Evolutionary conservation across 2,329 filamentous ascomycete species (phyloP).

Genomic region (Phaeosphaeriaceae sp.): DNA sequence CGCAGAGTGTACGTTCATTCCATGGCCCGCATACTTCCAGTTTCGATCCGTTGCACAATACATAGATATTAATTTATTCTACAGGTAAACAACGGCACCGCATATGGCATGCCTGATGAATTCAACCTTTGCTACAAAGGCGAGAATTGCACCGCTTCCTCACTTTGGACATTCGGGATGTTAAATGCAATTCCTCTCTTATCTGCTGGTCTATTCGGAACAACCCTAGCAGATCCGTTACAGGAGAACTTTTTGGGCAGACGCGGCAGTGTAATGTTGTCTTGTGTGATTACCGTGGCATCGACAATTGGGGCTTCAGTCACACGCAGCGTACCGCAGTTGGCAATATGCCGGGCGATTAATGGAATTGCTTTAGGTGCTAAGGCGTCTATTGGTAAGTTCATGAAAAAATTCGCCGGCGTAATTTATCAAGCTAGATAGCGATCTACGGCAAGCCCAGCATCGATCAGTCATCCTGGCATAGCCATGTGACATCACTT

Average conservation of each 20-base stretch:
- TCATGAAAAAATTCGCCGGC: neutral
- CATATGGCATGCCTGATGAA: constrained; percentile 23
- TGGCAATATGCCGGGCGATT: constrained; percentile 25
- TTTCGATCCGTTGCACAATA: too few relatives aligned
- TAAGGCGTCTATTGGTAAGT: constrained; percentile 25
- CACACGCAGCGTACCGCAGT: constrained; percentile 19
- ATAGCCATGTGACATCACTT: too few relatives aligned
- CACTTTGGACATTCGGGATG: constrained; percentile 30
- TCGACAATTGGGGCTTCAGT: constrained; percentile 29
- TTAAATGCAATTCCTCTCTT: constrained; percentile 28
- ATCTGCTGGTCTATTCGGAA: constrained; percentile 27
- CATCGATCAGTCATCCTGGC: too few relatives aligned
- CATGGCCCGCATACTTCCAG: too few relatives aligned
- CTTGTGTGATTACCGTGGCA: constrained; percentile 22
- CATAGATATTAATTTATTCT: too few relatives aligned
- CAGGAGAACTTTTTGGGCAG: constrained; percentile 28
- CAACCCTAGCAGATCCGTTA: constrained; percentile 24
- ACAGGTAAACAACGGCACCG: constrained; percentile 23
- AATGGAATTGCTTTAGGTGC: constrained; percentile 29
- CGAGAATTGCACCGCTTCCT: constrained; percentile 3
- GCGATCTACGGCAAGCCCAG: too few relatives aligned
- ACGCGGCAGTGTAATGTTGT: constrained; percentile 26
- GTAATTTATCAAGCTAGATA: too few relatives aligned
- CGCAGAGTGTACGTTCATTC: constrained; percentile 11
- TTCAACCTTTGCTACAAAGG: constrained; percentile 16